Evolutionary conservation across 2,329 filamentous ascomycete genomes (phyloP), one percentile per base, ranked within the genome.

Genomic region (Penicillium nordicum): DNA sequence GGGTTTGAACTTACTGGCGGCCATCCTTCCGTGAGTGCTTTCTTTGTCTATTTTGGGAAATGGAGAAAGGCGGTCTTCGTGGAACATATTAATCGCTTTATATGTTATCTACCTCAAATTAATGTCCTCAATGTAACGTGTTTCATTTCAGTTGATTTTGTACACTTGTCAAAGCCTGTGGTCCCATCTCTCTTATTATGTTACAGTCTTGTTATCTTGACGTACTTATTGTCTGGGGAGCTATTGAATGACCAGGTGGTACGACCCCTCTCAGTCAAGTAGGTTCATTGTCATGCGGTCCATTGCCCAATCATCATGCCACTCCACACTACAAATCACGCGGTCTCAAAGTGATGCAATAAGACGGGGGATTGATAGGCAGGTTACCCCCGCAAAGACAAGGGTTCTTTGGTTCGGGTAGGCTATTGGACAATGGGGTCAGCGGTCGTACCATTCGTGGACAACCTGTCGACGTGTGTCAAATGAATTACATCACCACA

Each of bases 401-500:
- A 18, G 21, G 37, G 37, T 37, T 45, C 30, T 48, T 10, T 42
- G 30, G 52, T 27, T 32, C 23, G n/a, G 14, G 18, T 38, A 32
- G 30, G 4, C 21, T 9, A 48, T 54, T 41, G 46, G 52, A 40
- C 45, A 50, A 53, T 48, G 42, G 34, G n/a, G 11, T 37, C 9
- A 18, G 16, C 29, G 45, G 27, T 50, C 46, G 38, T 50, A 38
- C 52, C 52, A 54, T 40, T 38, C 23, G n/a, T 30, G 32, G 34
- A 29, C 27, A 21, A 32, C 27, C 43, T 6, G 38, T 40, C 25
- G 27, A 30, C 25, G 11, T 14, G 7, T 10, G n/a, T 21, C 10
- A 47, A 54, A 54, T 54, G 44, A 27, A 54, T 54, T 54, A 54
- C 52, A 54, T 54, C 52, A 54, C 44, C 38, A 49, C 36, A n/a